These are phyloP conservation scores for Sphaerulina populicola DNA, from an alignment of 2,329 filamentous ascomycete species.

Conservation along the genomic window DNA sequence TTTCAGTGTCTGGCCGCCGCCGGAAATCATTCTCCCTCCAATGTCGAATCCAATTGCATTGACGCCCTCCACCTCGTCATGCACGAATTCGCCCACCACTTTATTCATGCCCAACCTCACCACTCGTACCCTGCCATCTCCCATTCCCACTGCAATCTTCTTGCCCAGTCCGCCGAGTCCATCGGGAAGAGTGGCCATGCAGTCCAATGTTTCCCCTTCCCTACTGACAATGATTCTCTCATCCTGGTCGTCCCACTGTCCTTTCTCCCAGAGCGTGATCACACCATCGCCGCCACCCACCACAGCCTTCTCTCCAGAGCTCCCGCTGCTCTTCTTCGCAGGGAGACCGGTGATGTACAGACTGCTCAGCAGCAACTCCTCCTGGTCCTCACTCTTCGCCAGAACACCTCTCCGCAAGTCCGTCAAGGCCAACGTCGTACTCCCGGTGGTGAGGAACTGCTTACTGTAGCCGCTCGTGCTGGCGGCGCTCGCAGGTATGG, in stretches of 20 bases:
- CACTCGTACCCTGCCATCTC: constrained; percentile 70
- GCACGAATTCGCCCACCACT: constrained; percentile 58
- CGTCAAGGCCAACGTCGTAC: constrained; percentile 80
- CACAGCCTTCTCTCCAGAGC: constrained; percentile 65
- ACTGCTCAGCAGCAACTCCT: constrained; percentile 81
- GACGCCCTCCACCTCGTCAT: constrained; percentile 83
- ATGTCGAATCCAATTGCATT: constrained; percentile 76
- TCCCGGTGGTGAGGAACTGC: constrained; percentile 90
- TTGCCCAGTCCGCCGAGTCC: constrained; percentile 59
- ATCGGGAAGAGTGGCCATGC: constrained; percentile 63
- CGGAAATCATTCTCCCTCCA: constrained; percentile 77
- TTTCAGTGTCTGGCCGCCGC: constrained; percentile 77
- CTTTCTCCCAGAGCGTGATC: constrained; percentile 86
- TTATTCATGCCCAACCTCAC: constrained; percentile 67
- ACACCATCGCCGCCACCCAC: constrained; percentile 74
- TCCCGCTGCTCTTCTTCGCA: constrained; percentile 51
- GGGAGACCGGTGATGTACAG: constrained; percentile 69
- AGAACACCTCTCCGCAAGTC: constrained; percentile 81
- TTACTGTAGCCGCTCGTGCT: constrained; percentile 85
- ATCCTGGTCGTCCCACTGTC: constrained; percentile 90
- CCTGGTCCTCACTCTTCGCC: constrained; percentile 85
- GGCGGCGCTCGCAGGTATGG: constrained; percentile 67
- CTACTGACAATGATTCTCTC: constrained; percentile 72
- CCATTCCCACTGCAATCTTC: constrained; percentile 69
- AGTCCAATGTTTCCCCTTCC: constrained; percentile 64